These are phyloP conservation scores for Phyllosticta paracitricarpa DNA, from an alignment of 2,329 filamentous ascomycete species.

Conservation along the genomic window DNA sequence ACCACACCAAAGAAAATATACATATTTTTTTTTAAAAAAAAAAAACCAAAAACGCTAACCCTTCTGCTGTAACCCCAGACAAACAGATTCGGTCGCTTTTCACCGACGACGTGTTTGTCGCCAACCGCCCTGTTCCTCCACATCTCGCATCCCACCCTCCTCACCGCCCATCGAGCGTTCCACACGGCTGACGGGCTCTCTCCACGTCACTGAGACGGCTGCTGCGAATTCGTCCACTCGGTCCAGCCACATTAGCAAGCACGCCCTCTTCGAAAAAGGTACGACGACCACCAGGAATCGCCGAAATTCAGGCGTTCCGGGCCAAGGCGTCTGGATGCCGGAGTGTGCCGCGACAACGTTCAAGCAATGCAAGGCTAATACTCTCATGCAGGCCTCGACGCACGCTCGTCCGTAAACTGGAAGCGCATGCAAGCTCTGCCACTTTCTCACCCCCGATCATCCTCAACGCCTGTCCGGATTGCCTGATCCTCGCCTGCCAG, in stretches of 20 bases:
- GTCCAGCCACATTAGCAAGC: not conserved
- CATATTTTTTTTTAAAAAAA: not conserved
- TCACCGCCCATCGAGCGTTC: not conserved
- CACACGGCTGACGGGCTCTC: not conserved
- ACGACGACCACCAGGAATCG: conserved; percentile 2
- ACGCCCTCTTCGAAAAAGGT: not conserved
- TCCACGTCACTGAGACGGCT: not conserved
- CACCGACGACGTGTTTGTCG: not conserved
- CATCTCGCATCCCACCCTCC: not conserved
- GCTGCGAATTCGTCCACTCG: not conserved
- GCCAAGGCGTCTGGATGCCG: not conserved
- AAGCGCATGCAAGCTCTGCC: conserved; percentile 21
- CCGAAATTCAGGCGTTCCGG: conserved; percentile 5
- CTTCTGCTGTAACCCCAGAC: not conserved
- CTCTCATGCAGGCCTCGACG: conserved; percentile 23
- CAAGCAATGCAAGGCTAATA: conserved; percentile 20
- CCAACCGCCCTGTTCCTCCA: not conserved
- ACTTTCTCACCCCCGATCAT: conserved; percentile 20
- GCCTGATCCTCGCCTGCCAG: conserved; percentile 14
- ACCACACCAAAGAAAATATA: not conserved
- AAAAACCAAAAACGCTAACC: not conserved
- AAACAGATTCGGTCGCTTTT: not conserved
- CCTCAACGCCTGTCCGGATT: conserved; percentile 21
- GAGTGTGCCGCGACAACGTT: conserved; percentile 13
- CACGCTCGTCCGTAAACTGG: conserved; percentile 15